These are phyloP conservation scores for Nitzschia palea DNA, from an alignment of 108 stramenopile genomes.

Conservation along the genomic window DNA sequence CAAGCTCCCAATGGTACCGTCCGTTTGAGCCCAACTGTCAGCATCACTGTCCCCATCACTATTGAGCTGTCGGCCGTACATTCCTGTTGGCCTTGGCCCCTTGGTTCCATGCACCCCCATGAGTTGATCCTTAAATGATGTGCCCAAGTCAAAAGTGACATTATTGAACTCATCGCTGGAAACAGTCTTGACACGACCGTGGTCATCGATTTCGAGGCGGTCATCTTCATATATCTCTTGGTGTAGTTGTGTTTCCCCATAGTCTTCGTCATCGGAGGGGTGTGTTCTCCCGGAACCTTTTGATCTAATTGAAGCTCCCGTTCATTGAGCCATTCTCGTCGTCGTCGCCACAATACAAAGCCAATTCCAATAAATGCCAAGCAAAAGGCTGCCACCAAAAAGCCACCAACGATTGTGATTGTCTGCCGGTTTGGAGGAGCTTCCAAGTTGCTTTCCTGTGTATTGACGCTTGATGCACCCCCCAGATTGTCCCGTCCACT, in stretches of 20 bases:
- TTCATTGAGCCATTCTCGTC: constrained; percentile 2
- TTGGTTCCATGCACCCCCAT: constrained; percentile 15
- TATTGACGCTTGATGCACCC: not conserved
- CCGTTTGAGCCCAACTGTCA: constrained; percentile 54
- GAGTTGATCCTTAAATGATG: constrained; percentile 27
- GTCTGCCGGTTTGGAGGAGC: constrained; percentile 12
- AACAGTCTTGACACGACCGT: not conserved
- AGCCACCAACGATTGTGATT: constrained; percentile 37
- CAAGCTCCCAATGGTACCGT: constrained; percentile 51
- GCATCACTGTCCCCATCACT: constrained; percentile 19
- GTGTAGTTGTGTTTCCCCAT: not conserved
- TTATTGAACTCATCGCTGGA: not conserved
- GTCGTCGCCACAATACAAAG: constrained; percentile 22
- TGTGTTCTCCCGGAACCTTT: not conserved
- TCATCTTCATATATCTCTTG: constrained; percentile 1
- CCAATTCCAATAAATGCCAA: constrained; percentile 26
- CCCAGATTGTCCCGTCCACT: constrained; percentile 12
- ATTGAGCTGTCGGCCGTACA: not conserved
- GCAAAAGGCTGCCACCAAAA: constrained; percentile 34
- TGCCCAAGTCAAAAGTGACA: constrained; percentile 27
- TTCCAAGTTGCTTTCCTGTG: not conserved
- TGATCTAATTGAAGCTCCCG: constrained; percentile 5
- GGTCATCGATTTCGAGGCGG: not conserved
- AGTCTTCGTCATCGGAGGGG: not conserved
- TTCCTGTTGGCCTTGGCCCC: not conserved